Evolutionary conservation across 164 flowering plant genomes (phyloP), one percentile per base, ranked within the genome.

Genomic region (Vitis rupestris): DNA sequence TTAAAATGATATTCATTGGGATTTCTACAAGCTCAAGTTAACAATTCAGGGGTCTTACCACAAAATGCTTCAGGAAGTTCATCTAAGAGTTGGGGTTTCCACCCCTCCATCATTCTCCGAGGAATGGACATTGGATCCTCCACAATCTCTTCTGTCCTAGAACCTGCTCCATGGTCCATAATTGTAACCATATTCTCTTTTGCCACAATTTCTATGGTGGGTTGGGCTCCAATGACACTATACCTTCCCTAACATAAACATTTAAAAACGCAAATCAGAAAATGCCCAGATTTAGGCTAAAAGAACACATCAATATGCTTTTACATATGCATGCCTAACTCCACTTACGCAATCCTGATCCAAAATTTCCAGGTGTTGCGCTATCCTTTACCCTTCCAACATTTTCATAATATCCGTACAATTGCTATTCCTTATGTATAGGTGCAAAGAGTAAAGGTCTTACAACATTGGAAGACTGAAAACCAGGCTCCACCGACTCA

Each of bases 161-260:
- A 56, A 59, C 96, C 90, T 66, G 78, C 74, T 23, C 68, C 79
- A 67, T 93, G 98, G 72, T 93, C 92, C 86, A 92, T 80, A 2
- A 89, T 65, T 1, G 96, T 92, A 23, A 90, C 96, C 70, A 71
- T 58, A 73, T 89, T 88, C 71, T 82, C 93, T 68, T 89, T 90
- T 0, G 98, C 96, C 27, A 93, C 89, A 63, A 93, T 82, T 74
- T 93, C 98, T 72, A 90, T 83, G 0, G 83, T 76, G 2, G 98
- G 98, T 67, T 90, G 93, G 72, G 98, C 94, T 70, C 98, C 98
- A 76, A 90, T 59, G 12, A 93, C 88, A 76, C 98, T 93, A 79
- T 86, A 93, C 30, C 98, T 79, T 63, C 98, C 93, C 95, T 92
- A 62, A 63, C 58, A 82, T 19, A 67, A 67, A 78, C 30, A 12